Evolutionary conservation across 2,329 filamentous ascomycete species (phyloP).

Genomic region (Ceratocystis harringtonii): DNA sequence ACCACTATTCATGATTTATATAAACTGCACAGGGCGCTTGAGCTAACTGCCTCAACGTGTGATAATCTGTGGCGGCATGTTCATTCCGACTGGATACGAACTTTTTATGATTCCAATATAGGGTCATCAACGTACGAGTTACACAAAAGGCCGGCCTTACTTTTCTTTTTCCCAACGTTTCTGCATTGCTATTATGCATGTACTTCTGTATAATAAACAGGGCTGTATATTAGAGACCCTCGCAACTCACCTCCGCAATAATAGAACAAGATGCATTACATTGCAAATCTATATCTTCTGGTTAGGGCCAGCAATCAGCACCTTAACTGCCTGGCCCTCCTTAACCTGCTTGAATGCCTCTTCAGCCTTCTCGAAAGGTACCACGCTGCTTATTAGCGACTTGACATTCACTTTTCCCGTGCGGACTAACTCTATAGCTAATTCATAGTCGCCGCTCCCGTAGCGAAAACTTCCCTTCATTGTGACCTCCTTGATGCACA

Average conservation of each 20-base stretch:
- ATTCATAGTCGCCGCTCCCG: constrained; percentile 70
- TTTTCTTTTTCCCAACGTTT: background rate
- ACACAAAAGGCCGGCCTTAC: background rate
- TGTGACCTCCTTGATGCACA: constrained; percentile 80
- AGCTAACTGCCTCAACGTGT: background rate
- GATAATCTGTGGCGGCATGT: background rate
- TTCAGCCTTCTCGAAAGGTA: constrained; percentile 70
- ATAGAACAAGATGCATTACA: background rate
- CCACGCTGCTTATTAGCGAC: constrained; percentile 61
- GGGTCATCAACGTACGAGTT: background rate
- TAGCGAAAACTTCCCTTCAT: constrained; percentile 84
- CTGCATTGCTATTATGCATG: background rate
- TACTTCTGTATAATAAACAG: background rate
- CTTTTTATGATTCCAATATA: background rate
- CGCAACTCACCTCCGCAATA: background rate
- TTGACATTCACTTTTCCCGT: constrained; percentile 65
- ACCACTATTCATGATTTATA: background rate
- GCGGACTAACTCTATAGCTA: constrained; percentile 63
- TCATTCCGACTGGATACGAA: background rate
- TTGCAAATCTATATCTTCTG: constrained; percentile 27
- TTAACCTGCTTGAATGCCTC: constrained; percentile 77
- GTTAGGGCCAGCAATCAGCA: constrained; percentile 51
- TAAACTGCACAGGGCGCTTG: background rate
- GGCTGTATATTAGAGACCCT: background rate
- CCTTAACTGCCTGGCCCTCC: constrained; percentile 62